Evolutionary conservation across 768 basidiomycete genomes (phyloP).

Genomic region (Mycena albidolilacea): DNA sequence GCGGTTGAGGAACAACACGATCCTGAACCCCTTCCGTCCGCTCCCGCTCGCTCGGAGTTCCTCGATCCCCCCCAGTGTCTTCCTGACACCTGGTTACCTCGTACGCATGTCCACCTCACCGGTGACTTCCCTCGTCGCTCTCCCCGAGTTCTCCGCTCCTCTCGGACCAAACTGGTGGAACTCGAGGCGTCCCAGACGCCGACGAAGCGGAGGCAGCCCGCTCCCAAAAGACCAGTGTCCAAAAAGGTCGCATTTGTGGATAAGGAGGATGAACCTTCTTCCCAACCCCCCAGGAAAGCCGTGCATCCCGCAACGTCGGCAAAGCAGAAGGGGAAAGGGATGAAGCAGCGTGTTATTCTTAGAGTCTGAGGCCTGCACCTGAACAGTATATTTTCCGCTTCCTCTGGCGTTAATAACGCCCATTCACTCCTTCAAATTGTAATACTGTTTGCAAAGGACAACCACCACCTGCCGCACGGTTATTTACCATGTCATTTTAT

Average conservation of each 20-base stretch:
- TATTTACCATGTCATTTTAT: too few species aligned
- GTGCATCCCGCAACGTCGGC: neutral
- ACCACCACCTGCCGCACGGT: too few species aligned
- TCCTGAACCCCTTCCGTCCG: neutral
- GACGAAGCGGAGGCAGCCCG: constrained; percentile 21
- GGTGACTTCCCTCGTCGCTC: constrained; percentile 8
- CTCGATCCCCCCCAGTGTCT: neutral
- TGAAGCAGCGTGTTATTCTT: constrained; percentile 13
- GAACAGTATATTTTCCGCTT: neutral
- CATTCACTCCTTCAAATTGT: neutral
- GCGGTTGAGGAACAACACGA: neutral
- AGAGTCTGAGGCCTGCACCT: neutral
- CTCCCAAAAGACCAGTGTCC: neutral
- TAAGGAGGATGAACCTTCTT: constrained; percentile 9
- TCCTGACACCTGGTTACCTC: neutral
- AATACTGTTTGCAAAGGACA: too few species aligned
- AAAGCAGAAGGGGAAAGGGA: neutral
- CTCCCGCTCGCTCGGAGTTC: neutral
- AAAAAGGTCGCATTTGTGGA: constrained; percentile 22
- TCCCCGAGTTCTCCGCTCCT: constrained; percentile 3
- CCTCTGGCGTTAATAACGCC: neutral
- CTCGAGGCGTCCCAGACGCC: neutral
- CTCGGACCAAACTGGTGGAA: neutral
- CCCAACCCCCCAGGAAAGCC: neutral
- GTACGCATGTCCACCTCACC: neutral